Conservation (phyloP, 1,139 yeast species). For the Hemisphaericaspora xylanilytica region DNA sequence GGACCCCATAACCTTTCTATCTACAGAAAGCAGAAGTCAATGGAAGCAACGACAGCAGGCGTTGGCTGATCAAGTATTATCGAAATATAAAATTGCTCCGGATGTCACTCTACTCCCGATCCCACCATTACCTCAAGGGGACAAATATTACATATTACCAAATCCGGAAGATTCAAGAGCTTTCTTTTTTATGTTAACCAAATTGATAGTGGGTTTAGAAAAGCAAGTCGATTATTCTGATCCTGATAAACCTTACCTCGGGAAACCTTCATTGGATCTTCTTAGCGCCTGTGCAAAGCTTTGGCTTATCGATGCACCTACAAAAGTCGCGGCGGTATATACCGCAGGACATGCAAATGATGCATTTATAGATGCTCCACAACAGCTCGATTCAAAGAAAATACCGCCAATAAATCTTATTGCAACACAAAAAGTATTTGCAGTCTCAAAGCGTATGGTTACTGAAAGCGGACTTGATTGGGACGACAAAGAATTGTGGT, state of each 20-base stretch:
- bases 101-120: slow-evolving; percentile 29
- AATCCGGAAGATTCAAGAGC: slow-evolving; percentile 5
- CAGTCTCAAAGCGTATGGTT: slow-evolving; percentile 26
- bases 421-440: slow-evolving; percentile 27
- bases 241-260: slow-evolving; percentile 26
- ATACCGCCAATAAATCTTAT: slow-evolving; percentile 32
- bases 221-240: slow-evolving; percentile 9
- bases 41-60: slow-evolving; percentile 54
- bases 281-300: slow-evolving; percentile 47
- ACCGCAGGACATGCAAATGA: slow-evolving; percentile 52
- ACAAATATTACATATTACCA: slow-evolving; percentile 45
- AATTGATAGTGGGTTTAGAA: slow-evolving; percentile 18
- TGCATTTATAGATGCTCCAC: slow-evolving; percentile 32
- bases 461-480: slow-evolving; percentile 36
- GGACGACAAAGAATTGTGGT: slow-evolving; percentile 43
- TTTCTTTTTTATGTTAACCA: slow-evolving; percentile 7
- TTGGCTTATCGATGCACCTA: slow-evolving; percentile 60
- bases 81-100: slow-evolving; percentile 40
- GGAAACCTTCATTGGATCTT: slow-evolving; percentile 41
- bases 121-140: slow-evolving; percentile 33
- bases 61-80: slow-evolving; percentile 35
- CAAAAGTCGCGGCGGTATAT: slow-evolving; percentile 52
- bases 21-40: slow-evolving; percentile 35
- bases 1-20: slow-evolving; percentile 27
- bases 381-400: slow-evolving; percentile 21